Conservation (phyloP, 2,329 filamentous ascomycete genomes). For the Emydomyces testavorans region DNA sequence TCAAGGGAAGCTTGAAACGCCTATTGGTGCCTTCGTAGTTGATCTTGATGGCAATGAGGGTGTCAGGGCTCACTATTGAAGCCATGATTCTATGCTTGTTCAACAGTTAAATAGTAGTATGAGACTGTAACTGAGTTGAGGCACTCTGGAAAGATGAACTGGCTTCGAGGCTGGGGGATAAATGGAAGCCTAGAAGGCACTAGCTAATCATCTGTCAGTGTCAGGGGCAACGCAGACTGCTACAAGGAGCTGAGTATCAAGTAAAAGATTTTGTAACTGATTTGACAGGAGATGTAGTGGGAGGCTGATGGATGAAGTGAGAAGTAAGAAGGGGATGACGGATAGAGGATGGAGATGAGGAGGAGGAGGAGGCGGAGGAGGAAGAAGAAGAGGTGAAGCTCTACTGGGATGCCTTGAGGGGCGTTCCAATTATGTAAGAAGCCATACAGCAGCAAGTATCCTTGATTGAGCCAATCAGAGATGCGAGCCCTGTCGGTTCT, state of each 20-base stretch:
- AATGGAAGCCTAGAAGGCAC: slow-evolving; percentile 10
- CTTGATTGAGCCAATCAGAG: not conserved
- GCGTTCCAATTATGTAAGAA: slow-evolving; percentile 1
- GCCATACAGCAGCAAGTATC: not conserved
- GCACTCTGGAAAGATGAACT: slow-evolving; percentile 12
- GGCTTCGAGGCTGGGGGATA: slow-evolving; percentile 4
- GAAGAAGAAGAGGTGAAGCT: slow-evolving; percentile 16
- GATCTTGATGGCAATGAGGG: slow-evolving; percentile 75
- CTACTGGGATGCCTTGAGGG: slow-evolving; percentile 8
- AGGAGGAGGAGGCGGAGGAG: slow-evolving; percentile 14
- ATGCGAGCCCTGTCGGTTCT: not conserved
- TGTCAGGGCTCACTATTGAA: slow-evolving; percentile 50
- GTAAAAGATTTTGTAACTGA: not conserved
- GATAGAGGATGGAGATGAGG: slow-evolving; percentile 8
- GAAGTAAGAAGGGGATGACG: slow-evolving; percentile 11
- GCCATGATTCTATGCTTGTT: slow-evolving; percentile 31
- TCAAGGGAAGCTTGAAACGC: slow-evolving; percentile 79
- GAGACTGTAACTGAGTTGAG: slow-evolving; percentile 16
- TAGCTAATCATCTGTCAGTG: no score
- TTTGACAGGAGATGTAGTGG: slow-evolving; percentile 5
- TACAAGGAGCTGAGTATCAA: not conserved
- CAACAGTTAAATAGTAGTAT: slow-evolving; percentile 18
- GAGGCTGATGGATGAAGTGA: slow-evolving; percentile 12
- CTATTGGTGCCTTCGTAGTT: slow-evolving; percentile 62
- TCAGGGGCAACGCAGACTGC: no score